Evolutionary conservation across 140 eudicot genomes (phyloP).

Genomic region (Anethum foeniculum): DNA sequence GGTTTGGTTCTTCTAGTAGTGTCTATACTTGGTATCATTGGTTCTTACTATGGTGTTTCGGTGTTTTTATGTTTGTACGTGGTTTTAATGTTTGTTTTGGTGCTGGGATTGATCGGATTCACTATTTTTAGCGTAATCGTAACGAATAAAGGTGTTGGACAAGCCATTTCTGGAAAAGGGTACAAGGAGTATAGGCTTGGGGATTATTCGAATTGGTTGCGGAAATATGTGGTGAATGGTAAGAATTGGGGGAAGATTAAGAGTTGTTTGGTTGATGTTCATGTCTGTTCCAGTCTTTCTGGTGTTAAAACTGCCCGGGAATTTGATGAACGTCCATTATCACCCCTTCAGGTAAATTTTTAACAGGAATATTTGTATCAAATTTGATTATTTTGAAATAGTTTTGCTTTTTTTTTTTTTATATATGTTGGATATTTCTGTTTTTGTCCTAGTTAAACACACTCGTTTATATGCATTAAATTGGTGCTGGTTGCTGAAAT

Average conservation of each 20-base stretch:
- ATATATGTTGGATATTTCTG: no score
- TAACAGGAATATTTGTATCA: no score
- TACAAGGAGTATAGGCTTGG: conserved; percentile 33
- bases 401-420: not conserved
- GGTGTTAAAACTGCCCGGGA: conserved; percentile 16
- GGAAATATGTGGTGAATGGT: conserved; percentile 36
- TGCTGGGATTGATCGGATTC: conserved; percentile 33
- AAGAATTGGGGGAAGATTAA: conserved; percentile 49
- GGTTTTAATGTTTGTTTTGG: conserved; percentile 34
- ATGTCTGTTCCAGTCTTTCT: conserved; percentile 30
- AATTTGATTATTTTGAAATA: not conserved
- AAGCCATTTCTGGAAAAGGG: conserved; percentile 35
- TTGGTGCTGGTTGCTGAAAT: no score
- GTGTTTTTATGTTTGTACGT: conserved; percentile 46
- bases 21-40: conserved; percentile 49
- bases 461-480: no score
- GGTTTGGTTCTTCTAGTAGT: conserved; percentile 43
- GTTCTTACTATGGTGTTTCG: conserved; percentile 35
- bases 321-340: conserved; percentile 24
- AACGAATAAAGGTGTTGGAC: conserved; percentile 39
- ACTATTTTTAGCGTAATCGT: conserved; percentile 40
- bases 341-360: conserved; percentile 35
- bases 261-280: conserved; percentile 49
- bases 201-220: conserved; percentile 70
- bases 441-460: no score